Evolutionary conservation across 2,329 filamentous ascomycete genomes (phyloP), one percentile per base, ranked within the genome.

Genomic region (Fusarium nurragi): DNA sequence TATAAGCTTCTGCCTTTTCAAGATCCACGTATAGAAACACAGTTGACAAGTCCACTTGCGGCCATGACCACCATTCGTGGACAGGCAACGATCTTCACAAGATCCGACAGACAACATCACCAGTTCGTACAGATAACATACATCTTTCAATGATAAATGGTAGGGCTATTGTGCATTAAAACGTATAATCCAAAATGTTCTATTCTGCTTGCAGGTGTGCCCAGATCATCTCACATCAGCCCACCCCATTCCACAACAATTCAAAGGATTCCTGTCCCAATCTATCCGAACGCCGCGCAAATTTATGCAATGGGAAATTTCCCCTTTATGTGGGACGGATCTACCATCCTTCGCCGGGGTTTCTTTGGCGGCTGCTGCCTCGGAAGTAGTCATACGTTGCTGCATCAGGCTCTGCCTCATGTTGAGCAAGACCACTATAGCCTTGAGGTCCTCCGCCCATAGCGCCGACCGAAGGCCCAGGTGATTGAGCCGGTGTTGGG

Each of bases 391-490:
- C 85, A 65, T 87, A 87, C 59, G 81, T 79, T 66, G 30, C 30
- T 16, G 30, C 30, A 34, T 34, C 30, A n/a, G 51, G 57, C 72
- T 70, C 54, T 21, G 78, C 75, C 53, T 87, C 85, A 37, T 77
- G 74, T 70, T 88, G 86, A 1, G 86, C 83, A 51, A 89, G 73
- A 23, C 83, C 82, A 14, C 85, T 87, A 71, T 89, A 89, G 0
- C 87, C 86, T 47, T 80, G 77, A 2, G 85, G 84, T 4, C 86
- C 86, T 50, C 85, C 85, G 18, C 85, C 86, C 18, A 87, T 73
- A 60, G 85, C 84, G 12, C 84, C 83, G 6, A 76, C 68, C 12
- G 81, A 81, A 1, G 81, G 79, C 4, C 81, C 80, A 3, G 80
- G 76, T 26, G 69, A 68, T 14, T 65, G 62, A 6, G 46, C 54